Evolutionary conservation across 352 stramenopile species (phyloP).

Genomic region (Blastocystis sp.): DNA sequence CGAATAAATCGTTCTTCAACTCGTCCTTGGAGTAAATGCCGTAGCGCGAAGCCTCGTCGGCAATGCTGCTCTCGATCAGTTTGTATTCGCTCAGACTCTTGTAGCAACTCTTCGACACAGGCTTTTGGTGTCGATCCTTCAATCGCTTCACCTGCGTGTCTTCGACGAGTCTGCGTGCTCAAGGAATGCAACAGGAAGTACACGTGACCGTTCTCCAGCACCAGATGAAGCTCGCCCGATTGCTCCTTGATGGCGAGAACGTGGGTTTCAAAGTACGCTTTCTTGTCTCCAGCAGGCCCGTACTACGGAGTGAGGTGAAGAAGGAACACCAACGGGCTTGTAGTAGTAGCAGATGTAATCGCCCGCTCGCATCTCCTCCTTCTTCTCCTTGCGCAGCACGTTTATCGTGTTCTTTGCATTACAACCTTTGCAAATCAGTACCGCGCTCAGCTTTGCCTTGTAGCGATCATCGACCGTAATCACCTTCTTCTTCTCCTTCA

Average conservation of each 20-base stretch:
- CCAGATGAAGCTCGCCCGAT: background rate
- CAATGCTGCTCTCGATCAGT: background rate
- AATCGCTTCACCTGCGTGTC: slow-evolving; percentile 61
- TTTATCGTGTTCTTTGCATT: slow-evolving; percentile 42
- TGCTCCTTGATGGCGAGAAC: background rate
- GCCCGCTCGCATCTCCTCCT: slow-evolving; percentile 20
- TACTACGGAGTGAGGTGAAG: slow-evolving; percentile 21
- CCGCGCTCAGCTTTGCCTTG: background rate
- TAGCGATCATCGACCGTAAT: background rate
- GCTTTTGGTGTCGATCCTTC: background rate
- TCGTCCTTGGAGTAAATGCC: background rate
- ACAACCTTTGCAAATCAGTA: background rate
- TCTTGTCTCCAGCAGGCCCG: slow-evolving; percentile 15
- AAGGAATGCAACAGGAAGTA: background rate
- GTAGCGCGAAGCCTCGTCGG: background rate
- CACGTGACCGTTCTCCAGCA: slow-evolving; percentile 35
- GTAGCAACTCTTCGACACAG: background rate
- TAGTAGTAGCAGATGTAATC: slow-evolving; percentile 70
- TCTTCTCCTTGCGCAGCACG: background rate
- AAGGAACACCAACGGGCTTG: slow-evolving; percentile 17
- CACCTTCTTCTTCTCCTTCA: background rate
- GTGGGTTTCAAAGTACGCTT: slow-evolving; percentile 22
- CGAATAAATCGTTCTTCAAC: slow-evolving; percentile 7
- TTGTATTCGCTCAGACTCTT: slow-evolving; percentile 36
- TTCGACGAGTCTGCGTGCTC: slow-evolving; percentile 2